Base-by-base conservation (phyloP, 2,329 filamentous ascomycete genomes). In the Fusarium setosum region DNA sequence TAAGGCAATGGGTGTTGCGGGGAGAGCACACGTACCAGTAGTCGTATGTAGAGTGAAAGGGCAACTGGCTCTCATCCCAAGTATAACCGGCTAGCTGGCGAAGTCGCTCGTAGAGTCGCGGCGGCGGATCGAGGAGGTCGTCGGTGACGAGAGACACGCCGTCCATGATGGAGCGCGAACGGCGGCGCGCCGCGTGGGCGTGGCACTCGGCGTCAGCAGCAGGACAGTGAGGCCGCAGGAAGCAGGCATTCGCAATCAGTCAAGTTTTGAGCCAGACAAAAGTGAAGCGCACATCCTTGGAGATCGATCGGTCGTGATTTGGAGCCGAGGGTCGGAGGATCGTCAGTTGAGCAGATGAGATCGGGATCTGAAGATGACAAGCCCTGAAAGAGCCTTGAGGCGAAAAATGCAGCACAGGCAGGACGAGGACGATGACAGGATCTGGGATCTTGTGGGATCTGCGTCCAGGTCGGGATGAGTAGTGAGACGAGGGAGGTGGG, bases 1-100 rank as follows among this genome's bases (percentile, higher is more conserved):
- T 23, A 31, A 42, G 44, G 42, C 31, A 29, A n/a, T n/a, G n/a
- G n/a, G 32, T 26, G 24, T 15, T 34, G 24, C 42, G 21, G n/a
- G n/a, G 29, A 18, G 51, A 48, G 35, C 23, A 17, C 24, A 72
- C 79, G 72, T 81, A 89, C 93, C 94, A 98, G 81, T 94, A 94
- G 76, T 96, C 93, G 79, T 97, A 97, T 71, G 90, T 93, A 49
- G 86, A 86, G 73, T 90, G 88, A 56, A 85, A 81, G 11, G 87
- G 86, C 23, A 78, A 77, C 57, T 73, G 76, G 13, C 86, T 83
- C 68, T 92, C 90, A 76, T 94, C 90, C 92, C 92, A 94, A 7
- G 86, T 88, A 75, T 93, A 94, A 52, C 91, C 91, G 42, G 89
- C 84, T 66, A 94, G 84, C 75, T 92, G 90, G 63, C 87, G 84